phyloP scores from a whole-genome alignment of 352 stramenopile species.

The Saprolegnia parasitica region DNA sequence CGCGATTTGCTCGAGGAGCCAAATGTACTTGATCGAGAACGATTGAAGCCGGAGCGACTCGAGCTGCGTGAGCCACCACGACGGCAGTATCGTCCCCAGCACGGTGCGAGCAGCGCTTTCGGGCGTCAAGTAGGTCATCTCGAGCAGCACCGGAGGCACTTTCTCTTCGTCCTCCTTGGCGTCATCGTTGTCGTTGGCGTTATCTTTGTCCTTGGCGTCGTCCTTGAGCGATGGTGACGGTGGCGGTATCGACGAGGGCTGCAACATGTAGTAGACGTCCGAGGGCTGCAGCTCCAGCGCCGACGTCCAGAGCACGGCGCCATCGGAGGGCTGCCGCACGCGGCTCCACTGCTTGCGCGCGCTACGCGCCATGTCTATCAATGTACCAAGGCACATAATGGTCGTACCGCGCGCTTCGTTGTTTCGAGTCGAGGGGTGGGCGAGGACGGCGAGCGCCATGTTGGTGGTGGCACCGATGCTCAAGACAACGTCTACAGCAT shows the following conservation, averaged over 20 bases:
- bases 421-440: constrained; percentile 6
- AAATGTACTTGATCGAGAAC: constrained; percentile 21
- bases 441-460: neutral
- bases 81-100: neutral
- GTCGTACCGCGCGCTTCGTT: constrained; percentile 11
- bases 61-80: constrained; percentile 4
- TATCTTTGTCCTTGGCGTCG: neutral
- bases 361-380: neutral
- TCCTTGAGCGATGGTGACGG: neutral
- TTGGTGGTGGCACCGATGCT: neutral
- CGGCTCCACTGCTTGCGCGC: constrained; percentile 8
- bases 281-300: neutral
- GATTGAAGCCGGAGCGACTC: neutral
- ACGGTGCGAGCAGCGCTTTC: neutral
- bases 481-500: neutral
- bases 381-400: neutral
- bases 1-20: constrained; percentile 9
- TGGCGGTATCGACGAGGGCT: neutral
- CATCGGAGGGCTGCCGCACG: neutral
- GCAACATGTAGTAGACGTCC: neutral
- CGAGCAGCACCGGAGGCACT: neutral
- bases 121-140: neutral
- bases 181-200: neutral
- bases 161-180: neutral
- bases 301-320: neutral